Conservation (phyloP, 768 basidiomycete genomes). For the Suillus luteus region DNA sequence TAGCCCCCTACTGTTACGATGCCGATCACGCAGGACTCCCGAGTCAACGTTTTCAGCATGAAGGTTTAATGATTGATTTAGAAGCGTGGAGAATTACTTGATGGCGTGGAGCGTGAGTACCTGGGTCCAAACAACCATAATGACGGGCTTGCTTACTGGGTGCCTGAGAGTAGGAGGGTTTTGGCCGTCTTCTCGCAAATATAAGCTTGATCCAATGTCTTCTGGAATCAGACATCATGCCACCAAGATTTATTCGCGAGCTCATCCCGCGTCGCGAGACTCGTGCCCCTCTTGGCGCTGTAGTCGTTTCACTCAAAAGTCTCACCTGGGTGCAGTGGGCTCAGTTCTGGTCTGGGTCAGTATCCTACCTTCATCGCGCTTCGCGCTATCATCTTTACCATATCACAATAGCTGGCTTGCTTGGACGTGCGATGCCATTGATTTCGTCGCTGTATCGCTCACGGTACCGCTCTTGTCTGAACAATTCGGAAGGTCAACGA, state of each 20-base stretch:
- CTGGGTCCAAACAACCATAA: neutral
- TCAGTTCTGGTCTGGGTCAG: conserved; percentile 59
- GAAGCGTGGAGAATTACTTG: neutral
- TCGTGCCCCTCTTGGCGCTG: conserved; percentile 37
- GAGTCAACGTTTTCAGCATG: neutral
- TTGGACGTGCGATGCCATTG: conserved; percentile 86
- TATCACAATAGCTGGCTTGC: conserved; percentile 63
- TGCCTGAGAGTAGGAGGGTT: neutral
- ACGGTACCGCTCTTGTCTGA: conserved; percentile 47
- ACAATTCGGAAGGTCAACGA: conserved; percentile 48
- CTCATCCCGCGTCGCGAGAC: conserved; percentile 52
- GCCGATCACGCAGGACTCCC: neutral
- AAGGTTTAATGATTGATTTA: neutral
- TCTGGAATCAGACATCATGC: conserved; percentile 34
- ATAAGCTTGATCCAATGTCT: neutral
- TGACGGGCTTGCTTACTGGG: neutral
- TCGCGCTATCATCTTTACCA: neutral
- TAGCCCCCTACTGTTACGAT: neutral
- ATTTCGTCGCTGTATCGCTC: conserved; percentile 82
- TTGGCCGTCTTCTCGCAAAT: neutral
- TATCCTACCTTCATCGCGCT: neutral
- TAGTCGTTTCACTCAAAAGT: conserved; percentile 45
- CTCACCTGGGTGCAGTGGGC: conserved; percentile 58
- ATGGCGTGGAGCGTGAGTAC: neutral
- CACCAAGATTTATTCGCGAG: conserved; percentile 52